Percentiles rank a stretch among this genome's conserved stretches.
phyloP scores from a whole-genome alignment of 1,284 basidiomycete genomes.

The Mycena sp. region DNA sequence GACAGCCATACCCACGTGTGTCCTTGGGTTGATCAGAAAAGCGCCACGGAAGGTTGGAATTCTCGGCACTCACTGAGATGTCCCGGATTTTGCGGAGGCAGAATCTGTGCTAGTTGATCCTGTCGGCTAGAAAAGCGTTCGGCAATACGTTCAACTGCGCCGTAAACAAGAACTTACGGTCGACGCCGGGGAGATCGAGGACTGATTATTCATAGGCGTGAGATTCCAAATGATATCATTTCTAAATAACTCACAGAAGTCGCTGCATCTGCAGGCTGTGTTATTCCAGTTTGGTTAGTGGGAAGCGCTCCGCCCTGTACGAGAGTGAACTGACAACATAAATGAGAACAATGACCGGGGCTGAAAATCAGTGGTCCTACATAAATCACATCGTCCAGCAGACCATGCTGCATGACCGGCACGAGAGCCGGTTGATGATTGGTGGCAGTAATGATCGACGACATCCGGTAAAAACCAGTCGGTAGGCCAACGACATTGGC shows the following conservation, averaged over 20 bases:
- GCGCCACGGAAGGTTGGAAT: no score
- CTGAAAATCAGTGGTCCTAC: not conserved
- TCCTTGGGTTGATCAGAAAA: no score
- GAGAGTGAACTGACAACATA: conserved; percentile 9
- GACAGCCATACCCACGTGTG: conserved; percentile 7
- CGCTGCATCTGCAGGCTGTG: not conserved
- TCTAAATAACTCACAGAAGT: not conserved
- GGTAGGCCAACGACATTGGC: conserved; percentile 68
- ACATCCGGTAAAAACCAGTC: conserved; percentile 63
- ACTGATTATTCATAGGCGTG: not conserved
- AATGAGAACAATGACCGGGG: not conserved
- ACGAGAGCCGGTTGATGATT: conserved; percentile 68
- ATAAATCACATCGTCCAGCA: conserved; percentile 58
- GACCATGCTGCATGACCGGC: conserved; percentile 65
- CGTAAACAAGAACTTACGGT: no score
- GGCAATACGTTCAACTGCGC: no score
- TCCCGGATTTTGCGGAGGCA: no score
- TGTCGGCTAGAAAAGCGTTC: no score
- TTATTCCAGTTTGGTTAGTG: conserved; percentile 16
- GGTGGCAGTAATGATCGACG: conserved; percentile 58
- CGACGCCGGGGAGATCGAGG: not conserved
- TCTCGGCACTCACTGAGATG: no score
- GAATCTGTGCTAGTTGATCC: no score
- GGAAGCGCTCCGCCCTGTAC: conserved; percentile 7
- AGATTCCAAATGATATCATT: not conserved